phyloP scores from a whole-genome alignment of 768 basidiomycete species.

The Amanita muscaria region DNA sequence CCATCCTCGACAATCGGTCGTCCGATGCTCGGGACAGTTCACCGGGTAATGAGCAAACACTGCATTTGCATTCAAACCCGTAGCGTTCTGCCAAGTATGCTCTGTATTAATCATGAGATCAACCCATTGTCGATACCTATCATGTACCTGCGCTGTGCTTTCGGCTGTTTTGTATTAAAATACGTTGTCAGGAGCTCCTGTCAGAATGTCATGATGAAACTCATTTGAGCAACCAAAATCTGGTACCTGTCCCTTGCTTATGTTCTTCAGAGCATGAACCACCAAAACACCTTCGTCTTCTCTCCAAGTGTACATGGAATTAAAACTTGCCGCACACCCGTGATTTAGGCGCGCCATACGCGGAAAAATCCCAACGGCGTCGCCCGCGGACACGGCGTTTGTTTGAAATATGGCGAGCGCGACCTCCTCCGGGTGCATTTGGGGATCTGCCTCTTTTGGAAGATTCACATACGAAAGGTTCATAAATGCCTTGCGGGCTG shows the following conservation, averaged over 20 bases:
- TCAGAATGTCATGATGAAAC: too few relatives aligned
- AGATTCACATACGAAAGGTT: constrained; percentile 51
- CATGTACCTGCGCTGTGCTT: constrained; percentile 42
- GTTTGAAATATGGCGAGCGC: constrained; percentile 61
- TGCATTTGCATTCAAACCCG: constrained; percentile 51
- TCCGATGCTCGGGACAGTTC: constrained; percentile 44
- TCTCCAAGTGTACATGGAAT: constrained; percentile 55
- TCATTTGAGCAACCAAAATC: too few relatives aligned
- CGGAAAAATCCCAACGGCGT: constrained; percentile 55
- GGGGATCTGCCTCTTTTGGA: constrained; percentile 31
- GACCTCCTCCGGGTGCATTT: constrained; percentile 31
- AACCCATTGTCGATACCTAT: not conserved
- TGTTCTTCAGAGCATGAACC: constrained; percentile 49
- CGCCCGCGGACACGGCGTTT: constrained; percentile 51
- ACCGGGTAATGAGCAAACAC: constrained; percentile 47
- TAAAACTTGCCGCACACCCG: constrained; percentile 60
- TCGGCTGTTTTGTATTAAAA: constrained; percentile 44
- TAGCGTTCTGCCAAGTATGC: constrained; percentile 41
- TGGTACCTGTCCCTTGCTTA: constrained; percentile 41
- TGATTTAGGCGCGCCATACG: constrained; percentile 60
- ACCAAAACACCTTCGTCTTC: constrained; percentile 38
- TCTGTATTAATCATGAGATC: constrained; percentile 22
- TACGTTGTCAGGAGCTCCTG: constrained; percentile 63
- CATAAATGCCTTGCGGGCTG: constrained; percentile 34
- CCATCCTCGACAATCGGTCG: constrained; percentile 36